These are phyloP conservation scores for Calophaca sinica DNA, from an alignment of 306 rosid species.

Conservation along the genomic window DNA sequence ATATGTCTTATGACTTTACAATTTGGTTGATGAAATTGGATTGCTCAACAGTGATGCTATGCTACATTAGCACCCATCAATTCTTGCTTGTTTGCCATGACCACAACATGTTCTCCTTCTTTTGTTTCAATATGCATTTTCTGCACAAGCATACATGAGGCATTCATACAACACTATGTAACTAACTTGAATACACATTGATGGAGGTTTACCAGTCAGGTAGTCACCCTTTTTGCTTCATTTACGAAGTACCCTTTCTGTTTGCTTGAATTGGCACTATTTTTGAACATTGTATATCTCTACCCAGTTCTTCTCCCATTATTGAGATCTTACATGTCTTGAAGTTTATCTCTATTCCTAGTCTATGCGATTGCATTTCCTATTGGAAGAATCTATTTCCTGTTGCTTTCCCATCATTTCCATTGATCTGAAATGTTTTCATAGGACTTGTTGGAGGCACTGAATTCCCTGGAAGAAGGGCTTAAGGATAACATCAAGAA, in stretches of 20 bases:
- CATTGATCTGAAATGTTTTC: conserved; percentile 42
- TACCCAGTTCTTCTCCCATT: conserved; percentile 16
- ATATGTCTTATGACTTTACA: conserved; percentile 12
- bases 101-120: conserved; percentile 19
- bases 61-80: not conserved
- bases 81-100: conserved; percentile 36
- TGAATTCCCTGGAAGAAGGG: conserved; percentile 85
- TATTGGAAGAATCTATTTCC: conserved; percentile 23
- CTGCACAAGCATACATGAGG: conserved; percentile 26
- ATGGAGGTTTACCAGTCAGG: not conserved
- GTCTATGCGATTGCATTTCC: conserved; percentile 1
- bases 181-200: not conserved
- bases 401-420: conserved; percentile 15
- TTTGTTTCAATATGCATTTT: conserved; percentile 32
- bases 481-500: conserved; percentile 88
- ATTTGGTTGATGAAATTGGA: conserved; percentile 33
- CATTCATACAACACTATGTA: not conserved
- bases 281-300: not conserved
- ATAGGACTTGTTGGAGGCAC: conserved; percentile 91
- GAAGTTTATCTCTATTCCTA: conserved; percentile 14
- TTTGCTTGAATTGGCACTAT: conserved; percentile 21
- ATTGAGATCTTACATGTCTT: conserved; percentile 22
- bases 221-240: conserved; percentile 10
- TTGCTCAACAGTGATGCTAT: conserved; percentile 32
- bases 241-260: not conserved